phyloP scores from a whole-genome alignment of 345 rosid genomes.

The Lagerstroemia speciosa region DNA sequence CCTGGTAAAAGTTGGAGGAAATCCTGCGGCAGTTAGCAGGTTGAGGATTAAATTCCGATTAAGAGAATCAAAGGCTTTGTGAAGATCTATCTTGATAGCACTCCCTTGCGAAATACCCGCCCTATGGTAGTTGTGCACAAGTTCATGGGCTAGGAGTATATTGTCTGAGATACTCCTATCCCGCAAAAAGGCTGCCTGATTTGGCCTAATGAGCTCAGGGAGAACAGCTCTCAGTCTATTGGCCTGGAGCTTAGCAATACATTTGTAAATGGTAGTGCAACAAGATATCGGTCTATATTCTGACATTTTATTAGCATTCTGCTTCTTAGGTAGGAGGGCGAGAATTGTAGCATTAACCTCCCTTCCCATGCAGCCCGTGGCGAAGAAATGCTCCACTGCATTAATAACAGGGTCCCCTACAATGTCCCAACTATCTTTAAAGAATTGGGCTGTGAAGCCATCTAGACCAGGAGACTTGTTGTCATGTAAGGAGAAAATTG shows the following conservation, averaged over 20 bases:
- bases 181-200: neutral
- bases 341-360: neutral
- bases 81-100: neutral
- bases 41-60: neutral
- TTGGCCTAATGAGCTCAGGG: rapidly evolving
- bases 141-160: neutral
- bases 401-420: too few relatives aligned
- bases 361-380: neutral
- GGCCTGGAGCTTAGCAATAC: neutral
- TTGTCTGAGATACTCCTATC: neutral
- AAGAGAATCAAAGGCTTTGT: neutral
- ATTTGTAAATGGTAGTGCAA: neutral
- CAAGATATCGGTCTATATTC: neutral
- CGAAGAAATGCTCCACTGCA: neutral
- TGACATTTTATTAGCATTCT: neutral
- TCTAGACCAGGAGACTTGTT: neutral
- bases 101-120: neutral
- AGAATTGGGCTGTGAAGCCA: neutral
- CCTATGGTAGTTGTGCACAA: neutral
- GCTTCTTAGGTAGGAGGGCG: neutral
- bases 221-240: neutral
- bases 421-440: neutral
- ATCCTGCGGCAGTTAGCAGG: neutral
- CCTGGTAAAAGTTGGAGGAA: neutral
- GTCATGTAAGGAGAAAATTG: neutral